Evolutionary conservation across 176 grass and related monocot genomes (phyloP).

Genomic region (Urochloa ruziziensis): DNA sequence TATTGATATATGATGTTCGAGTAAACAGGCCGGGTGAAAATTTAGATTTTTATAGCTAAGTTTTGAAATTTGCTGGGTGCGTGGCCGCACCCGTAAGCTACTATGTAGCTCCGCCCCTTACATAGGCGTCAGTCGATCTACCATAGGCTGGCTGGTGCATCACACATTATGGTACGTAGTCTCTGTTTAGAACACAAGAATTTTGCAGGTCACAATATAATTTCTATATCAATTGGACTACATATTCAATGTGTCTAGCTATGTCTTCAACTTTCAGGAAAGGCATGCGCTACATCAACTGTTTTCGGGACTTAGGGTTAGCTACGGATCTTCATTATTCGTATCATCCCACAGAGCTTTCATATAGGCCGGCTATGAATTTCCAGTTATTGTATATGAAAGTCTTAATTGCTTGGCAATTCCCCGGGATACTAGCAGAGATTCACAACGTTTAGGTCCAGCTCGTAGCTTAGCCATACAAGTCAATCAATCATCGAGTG

Average conservation of each 20-base stretch:
- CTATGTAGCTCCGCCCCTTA: no score
- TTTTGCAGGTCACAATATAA: background rate
- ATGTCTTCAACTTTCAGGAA: background rate
- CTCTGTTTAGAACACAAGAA: background rate
- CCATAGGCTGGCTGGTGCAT: no score
- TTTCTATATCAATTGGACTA: background rate
- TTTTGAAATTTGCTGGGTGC: no score
- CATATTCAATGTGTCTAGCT: background rate
- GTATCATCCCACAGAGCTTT: background rate
- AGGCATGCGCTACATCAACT: background rate
- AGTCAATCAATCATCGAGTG: background rate
- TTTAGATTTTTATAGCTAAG: no score
- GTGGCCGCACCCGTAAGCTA: no score
- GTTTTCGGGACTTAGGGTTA: background rate
- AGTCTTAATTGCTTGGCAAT: background rate
- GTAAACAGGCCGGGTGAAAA: no score
- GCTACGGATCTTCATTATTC: background rate
- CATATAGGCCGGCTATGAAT: constrained; percentile 8
- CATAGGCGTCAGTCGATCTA: no score
- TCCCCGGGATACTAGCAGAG: background rate
- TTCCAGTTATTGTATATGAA: background rate
- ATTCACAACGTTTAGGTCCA: background rate
- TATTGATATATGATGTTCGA: no score
- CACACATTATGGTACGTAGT: no score
- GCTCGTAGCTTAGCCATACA: background rate